Conservation (phyloP, 108 stramenopile species). For the Fragilariopsis cylindrus region DNA sequence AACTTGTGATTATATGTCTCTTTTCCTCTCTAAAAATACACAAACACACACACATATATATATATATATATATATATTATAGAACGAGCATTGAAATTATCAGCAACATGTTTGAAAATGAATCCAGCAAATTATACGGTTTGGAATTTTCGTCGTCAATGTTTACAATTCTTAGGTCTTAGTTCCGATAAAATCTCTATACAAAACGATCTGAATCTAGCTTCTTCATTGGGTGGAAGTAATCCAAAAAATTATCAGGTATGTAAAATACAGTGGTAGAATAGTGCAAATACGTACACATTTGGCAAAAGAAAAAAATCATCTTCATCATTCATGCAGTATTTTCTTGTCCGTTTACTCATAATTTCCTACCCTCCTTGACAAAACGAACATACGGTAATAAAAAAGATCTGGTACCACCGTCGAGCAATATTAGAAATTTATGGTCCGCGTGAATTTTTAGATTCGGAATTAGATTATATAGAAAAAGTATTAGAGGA, state of each 20-base stretch:
- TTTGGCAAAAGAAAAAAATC: no score
- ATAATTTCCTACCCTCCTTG: no score
- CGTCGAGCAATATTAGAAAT: slow-evolving; percentile 87
- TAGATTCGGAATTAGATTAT: slow-evolving; percentile 81
- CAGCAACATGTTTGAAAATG: slow-evolving; percentile 74
- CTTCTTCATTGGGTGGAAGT: slow-evolving; percentile 76
- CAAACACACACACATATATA: no score
- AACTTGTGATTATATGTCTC: background rate
- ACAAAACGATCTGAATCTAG: slow-evolving; percentile 67
- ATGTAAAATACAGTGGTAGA: slow-evolving; percentile 32
- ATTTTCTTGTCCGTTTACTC: no score
- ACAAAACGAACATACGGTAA: background rate
- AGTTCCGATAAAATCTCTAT: slow-evolving; percentile 23
- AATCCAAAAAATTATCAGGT: slow-evolving; percentile 99
- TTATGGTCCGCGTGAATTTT: slow-evolving; percentile 38
- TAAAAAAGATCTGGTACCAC: slow-evolving; percentile 68
- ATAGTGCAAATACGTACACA: background rate
- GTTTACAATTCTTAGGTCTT: slow-evolving; percentile 38
- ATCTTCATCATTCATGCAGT: no score
- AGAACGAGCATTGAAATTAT: slow-evolving; percentile 80
- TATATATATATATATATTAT: background rate
- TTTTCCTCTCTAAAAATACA: background rate
- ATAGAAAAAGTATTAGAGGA: slow-evolving; percentile 71
- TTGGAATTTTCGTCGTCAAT: slow-evolving; percentile 92
- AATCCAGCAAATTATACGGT: slow-evolving; percentile 98